These are phyloP conservation scores for Alternaria gaisen DNA, from an alignment of 2,329 filamentous ascomycete genomes.

Conservation along the genomic window DNA sequence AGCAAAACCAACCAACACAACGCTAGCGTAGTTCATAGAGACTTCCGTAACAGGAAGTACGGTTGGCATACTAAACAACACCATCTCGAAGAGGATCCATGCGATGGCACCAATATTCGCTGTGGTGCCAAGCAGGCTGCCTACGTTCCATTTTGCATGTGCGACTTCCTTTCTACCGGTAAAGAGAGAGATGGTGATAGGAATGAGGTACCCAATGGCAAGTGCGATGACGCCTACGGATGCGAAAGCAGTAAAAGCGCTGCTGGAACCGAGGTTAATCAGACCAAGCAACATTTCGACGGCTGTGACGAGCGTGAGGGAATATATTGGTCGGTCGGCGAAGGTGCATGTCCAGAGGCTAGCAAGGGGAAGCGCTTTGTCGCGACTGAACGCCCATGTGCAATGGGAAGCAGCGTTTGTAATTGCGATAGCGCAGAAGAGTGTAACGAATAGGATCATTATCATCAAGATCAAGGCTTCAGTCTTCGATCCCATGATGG, in stretches of 20 bases:
- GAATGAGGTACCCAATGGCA: not conserved
- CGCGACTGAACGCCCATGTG: constrained; percentile 59
- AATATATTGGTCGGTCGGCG: constrained; percentile 50
- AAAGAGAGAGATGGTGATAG: not conserved
- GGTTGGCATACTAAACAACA: not conserved
- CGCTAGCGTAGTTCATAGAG: too few relatives aligned
- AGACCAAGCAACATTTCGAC: not conserved
- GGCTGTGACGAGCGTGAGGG: constrained; percentile 51
- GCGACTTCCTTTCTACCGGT: not conserved
- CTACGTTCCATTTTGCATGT: not conserved
- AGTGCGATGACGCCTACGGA: not conserved
- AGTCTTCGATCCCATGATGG: constrained; percentile 60
- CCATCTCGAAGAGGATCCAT: not conserved
- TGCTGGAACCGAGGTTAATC: not conserved
- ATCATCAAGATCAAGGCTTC: constrained; percentile 39
- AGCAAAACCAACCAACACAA: too few relatives aligned
- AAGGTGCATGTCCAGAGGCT: constrained; percentile 35
- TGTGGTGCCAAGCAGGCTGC: not conserved
- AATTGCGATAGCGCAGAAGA: constrained; percentile 65
- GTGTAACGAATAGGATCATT: constrained; percentile 59
- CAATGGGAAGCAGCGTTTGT: constrained; percentile 60
- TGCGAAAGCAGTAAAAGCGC: not conserved
- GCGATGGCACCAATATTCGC: not conserved
- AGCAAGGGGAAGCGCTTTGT: constrained; percentile 55
- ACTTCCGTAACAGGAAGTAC: constrained; percentile 17